Evolutionary conservation across 768 basidiomycete species (phyloP).

Genomic region (Cytidiella melzeri): DNA sequence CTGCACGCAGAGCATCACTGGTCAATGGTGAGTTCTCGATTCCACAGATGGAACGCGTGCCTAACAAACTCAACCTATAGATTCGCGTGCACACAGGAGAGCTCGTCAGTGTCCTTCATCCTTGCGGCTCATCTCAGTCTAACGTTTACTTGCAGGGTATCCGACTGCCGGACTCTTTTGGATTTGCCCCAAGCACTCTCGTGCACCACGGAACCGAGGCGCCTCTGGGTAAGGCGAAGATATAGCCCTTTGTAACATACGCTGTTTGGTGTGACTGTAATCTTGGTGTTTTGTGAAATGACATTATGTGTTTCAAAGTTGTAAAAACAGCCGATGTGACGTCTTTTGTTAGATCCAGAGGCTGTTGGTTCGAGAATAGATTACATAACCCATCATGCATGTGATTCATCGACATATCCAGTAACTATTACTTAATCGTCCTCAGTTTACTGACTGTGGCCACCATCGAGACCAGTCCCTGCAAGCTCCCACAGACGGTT

Average conservation of each 20-base stretch:
- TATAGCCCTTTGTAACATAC: background rate
- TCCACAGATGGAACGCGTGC: background rate
- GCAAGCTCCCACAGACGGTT: too few relatives aligned
- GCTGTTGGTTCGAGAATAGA: conserved; percentile 7
- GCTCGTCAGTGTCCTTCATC: conserved; percentile 42
- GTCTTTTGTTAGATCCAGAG: conserved; percentile 14
- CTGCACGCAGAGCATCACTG: conserved; percentile 88
- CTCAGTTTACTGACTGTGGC: too few relatives aligned
- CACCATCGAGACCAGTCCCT: too few relatives aligned
- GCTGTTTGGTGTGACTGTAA: too few relatives aligned
- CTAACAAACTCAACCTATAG: conserved; percentile 28
- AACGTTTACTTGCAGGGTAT: conserved; percentile 45
- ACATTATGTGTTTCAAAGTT: too few relatives aligned
- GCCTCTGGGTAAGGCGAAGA: conserved; percentile 57
- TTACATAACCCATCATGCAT: background rate
- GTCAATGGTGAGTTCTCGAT: conserved; percentile 61
- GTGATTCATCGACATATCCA: background rate
- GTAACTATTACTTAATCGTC: too few relatives aligned
- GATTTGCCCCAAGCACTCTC: conserved; percentile 81
- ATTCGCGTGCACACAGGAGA: conserved; percentile 82
- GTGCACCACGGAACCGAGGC: conserved; percentile 66
- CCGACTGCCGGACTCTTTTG: conserved; percentile 67
- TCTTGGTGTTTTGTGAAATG: too few relatives aligned
- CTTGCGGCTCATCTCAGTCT: background rate
- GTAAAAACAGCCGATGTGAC: too few relatives aligned